Percentiles rank a stretch among this genome's conserved stretches.
phyloP scores from a whole-genome alignment of 2,329 filamentous ascomycete genomes.

The Aureobasidium sp. region DNA sequence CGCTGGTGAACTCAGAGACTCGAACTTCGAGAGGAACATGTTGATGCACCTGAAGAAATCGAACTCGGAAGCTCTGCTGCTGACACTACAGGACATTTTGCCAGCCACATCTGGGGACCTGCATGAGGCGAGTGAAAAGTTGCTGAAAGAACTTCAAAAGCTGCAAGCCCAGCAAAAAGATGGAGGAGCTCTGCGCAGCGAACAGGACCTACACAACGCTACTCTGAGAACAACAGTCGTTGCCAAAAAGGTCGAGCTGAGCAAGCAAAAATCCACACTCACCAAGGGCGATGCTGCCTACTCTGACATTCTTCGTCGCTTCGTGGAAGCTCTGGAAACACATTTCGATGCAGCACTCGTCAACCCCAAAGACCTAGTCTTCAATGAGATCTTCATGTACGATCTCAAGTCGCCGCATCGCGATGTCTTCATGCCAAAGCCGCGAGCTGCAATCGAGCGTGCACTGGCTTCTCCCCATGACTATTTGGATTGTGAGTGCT shows the following conservation, averaged over 20 bases:
- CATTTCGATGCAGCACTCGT: conserved; percentile 43
- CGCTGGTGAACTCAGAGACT: conserved; percentile 46
- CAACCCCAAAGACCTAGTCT: conserved; percentile 46
- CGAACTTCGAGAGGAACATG: conserved; percentile 47
- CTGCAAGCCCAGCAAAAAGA: conserved; percentile 20
- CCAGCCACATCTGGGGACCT: neutral
- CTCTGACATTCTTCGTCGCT: conserved; percentile 55
- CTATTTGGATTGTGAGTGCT: conserved; percentile 69
- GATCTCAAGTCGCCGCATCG: conserved; percentile 62
- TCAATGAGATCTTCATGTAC: conserved; percentile 70
- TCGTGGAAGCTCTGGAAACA: conserved; percentile 44
- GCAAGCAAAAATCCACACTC: conserved; percentile 63
- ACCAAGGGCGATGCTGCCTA: conserved; percentile 65
- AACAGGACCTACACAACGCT: conserved; percentile 63
- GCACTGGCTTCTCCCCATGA: conserved; percentile 67
- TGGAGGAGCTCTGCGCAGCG: conserved; percentile 55
- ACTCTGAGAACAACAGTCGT: conserved; percentile 70
- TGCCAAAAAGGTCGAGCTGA: conserved; percentile 73
- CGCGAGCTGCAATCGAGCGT: conserved; percentile 63
- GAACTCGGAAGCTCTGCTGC: conserved; percentile 46
- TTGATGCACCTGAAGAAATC: conserved; percentile 55
- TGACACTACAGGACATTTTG: conserved; percentile 30
- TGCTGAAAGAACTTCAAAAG: conserved; percentile 20
- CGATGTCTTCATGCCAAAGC: conserved; percentile 68
- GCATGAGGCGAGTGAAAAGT: conserved; percentile 29